A percentile compares a stretch with the other conserved stretches of the same genome.
phyloP scores from a whole-genome alignment of 2,329 filamentous ascomycete species.

The Aureobasidium sp. region DNA sequence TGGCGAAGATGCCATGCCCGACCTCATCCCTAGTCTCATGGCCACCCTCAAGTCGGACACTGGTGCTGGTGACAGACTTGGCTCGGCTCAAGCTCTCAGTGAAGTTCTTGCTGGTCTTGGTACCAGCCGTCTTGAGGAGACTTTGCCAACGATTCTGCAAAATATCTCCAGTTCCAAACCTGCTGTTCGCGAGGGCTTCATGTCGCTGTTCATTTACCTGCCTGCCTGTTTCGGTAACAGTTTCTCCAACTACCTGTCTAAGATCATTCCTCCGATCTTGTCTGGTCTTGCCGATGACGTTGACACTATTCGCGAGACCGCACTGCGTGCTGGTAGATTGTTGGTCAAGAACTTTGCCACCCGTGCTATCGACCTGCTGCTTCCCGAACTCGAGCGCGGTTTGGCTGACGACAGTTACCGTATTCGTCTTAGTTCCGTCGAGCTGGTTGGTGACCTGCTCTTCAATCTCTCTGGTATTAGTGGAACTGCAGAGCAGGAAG shows the following conservation, averaged over 20 bases:
- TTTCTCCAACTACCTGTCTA: constrained; percentile 90
- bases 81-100: constrained; percentile 90
- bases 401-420: constrained; percentile 96
- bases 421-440: constrained; percentile 95
- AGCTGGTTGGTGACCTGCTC: constrained; percentile 89
- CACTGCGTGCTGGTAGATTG: constrained; percentile 83
- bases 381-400: constrained; percentile 91
- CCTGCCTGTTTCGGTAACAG: constrained; percentile 98
- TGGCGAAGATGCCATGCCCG: constrained; percentile 90
- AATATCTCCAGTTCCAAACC: constrained; percentile 89
- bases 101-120: constrained; percentile 94
- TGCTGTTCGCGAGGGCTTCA: constrained; percentile 92
- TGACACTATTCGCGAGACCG: constrained; percentile 94
- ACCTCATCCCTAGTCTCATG: constrained; percentile 97
- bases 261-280: constrained; percentile 91
- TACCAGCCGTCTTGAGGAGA: constrained; percentile 88
- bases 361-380: constrained; percentile 83
- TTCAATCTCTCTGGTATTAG: constrained; percentile 97
- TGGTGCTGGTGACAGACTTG: constrained; percentile 88
- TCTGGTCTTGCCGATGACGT: constrained; percentile 91
- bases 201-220: constrained; percentile 99
- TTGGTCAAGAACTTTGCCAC: constrained; percentile 98
- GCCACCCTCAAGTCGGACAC: constrained; percentile 95
- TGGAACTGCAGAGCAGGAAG: constrained; percentile 66
- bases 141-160: constrained; percentile 88